Evolutionary conservation across 2,329 filamentous ascomycete genomes (phyloP), one percentile per base, ranked within the genome.

Genomic region (Neurospora crassa): DNA sequence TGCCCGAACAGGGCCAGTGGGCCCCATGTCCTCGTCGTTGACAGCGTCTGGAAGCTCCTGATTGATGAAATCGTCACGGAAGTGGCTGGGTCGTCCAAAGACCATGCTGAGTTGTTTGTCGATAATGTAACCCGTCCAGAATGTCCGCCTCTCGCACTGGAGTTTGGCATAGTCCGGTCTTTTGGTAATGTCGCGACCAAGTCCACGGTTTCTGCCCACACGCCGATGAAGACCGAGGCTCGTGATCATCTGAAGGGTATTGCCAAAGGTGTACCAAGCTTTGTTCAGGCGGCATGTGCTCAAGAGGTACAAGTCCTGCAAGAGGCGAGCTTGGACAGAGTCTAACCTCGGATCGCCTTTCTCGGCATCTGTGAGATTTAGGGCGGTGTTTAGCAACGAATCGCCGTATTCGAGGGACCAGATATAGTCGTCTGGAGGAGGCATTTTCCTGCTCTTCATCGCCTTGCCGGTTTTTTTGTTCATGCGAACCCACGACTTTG

Each of bases 41-140:
- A 88, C 82, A 29, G 81, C 79, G 8, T 82, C 80, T 0, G 89
- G 89, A 16, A 89, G 79, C 18, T 88, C 85, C 73, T 90, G 87
- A 72, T 90, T 88, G 69, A 90, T 89, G 70, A 90, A 88, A 67
- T 90, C 88, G 68, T 90, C 87, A 71, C 89, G 89, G 68, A 90
- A 87, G 1, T 88, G 83, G 18, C 86, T 79, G 1, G 89, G 89
- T 20, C 89, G 82, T 1, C 89, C 89, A 11, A 90, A 83, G 68
- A 88, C 86, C 24, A 87, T 86, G 70, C 88, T 88, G 14, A 91
- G 82, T 72, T 91, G 91, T 69, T 87, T 88, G 76, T 91, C 88
- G 3, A 91, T 79, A 16, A 84, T 87, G 75, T 91, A 91, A 0
- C 87, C 86, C 41, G 86, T 87, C 89, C 89, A 91, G 69, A 91